Evolutionary conservation across 441 rosid species (phyloP).

Genomic region (Corymbia calophylla): DNA sequence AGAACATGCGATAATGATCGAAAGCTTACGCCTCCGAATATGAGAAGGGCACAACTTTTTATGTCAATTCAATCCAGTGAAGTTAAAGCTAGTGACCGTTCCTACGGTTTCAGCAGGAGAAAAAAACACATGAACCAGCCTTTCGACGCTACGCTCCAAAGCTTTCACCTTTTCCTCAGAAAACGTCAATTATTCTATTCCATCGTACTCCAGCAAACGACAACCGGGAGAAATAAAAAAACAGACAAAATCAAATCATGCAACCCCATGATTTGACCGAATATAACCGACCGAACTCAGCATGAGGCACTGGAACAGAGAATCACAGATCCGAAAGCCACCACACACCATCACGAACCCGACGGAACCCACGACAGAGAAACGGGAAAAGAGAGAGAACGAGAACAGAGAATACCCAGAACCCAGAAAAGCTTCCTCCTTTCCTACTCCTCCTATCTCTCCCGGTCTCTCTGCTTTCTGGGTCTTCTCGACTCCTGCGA

Average conservation of each 20-base stretch:
- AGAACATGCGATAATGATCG: not conserved
- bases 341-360: not conserved
- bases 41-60: not conserved
- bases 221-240: not conserved
- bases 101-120: not conserved
- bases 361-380: not conserved
- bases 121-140: not conserved
- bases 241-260: not conserved
- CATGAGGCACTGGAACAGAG: not conserved
- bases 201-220: not conserved
- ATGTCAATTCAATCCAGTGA: not conserved
- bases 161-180: not conserved
- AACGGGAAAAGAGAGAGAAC: not conserved
- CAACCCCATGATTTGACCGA: not conserved
- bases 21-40: not conserved
- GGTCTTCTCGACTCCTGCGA: not conserved
- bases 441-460: not conserved
- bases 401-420: not conserved
- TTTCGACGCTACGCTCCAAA: not conserved
- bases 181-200: not conserved
- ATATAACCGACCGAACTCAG: not conserved
- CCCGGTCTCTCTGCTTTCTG: not conserved
- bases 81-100: not conserved
- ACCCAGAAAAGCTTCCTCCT: not conserved
- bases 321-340: not conserved